A percentile compares a stretch with the other conserved stretches of the same genome.
Evolutionary conservation across 2,329 filamentous ascomycete genomes (phyloP).

Genomic region (Verticillium dahliae): DNA sequence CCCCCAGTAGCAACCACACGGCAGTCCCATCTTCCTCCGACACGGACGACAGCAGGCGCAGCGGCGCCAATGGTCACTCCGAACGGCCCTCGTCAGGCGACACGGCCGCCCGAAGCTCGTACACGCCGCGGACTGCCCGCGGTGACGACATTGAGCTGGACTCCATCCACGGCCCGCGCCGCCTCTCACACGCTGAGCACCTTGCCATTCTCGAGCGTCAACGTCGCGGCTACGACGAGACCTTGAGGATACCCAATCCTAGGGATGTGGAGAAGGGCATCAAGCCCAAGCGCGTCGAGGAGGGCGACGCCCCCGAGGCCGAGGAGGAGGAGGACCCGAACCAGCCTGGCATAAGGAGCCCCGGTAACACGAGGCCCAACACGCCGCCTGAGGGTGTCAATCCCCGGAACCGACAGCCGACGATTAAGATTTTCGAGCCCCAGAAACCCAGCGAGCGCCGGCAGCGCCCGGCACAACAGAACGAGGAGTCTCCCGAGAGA

Average conservation of each 20-base stretch:
- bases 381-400: constrained; percentile 13
- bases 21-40: neutral
- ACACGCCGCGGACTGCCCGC: neutral
- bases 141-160: neutral
- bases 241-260: constrained; percentile 84
- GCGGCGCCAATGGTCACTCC: neutral
- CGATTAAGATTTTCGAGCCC: constrained; percentile 64
- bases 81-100: neutral
- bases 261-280: constrained; percentile 82
- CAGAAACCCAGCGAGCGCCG: constrained; percentile 29
- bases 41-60: neutral
- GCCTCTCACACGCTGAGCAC: constrained; percentile 54
- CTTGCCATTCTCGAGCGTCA: constrained; percentile 63
- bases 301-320: constrained; percentile 24
- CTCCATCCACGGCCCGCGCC: neutral
- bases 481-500: constrained; percentile 14
- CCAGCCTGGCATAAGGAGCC: constrained; percentile 14
- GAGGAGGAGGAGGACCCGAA: constrained; percentile 25
- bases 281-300: constrained; percentile 50
- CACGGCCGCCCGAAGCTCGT: neutral
- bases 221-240: constrained; percentile 70
- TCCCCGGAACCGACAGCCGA: constrained; percentile 28
- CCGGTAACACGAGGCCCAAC: constrained; percentile 4
- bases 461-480: neutral
- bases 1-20: constrained; percentile 11